These are phyloP conservation scores for Funneliformis geosporum DNA, from an alignment of 192 early-diverging fungal species.

Conservation along the genomic window DNA sequence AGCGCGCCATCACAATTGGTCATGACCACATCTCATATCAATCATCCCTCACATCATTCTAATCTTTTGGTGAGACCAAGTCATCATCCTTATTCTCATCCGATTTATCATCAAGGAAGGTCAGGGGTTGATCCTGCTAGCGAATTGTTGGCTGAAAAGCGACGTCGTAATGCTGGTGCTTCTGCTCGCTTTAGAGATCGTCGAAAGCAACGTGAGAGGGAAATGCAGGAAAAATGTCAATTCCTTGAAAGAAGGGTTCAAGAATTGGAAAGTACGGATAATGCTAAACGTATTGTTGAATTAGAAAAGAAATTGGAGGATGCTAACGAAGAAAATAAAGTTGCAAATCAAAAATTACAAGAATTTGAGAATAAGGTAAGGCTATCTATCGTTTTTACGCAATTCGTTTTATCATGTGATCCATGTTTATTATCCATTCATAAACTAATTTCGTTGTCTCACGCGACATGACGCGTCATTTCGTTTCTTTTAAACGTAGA, in stretches of 20 bases:
- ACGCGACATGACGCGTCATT: not conserved
- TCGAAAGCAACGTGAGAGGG: slow-evolving; percentile 63
- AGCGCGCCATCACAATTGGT: not conserved
- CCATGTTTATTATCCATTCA: not conserved
- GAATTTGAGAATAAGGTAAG: slow-evolving; percentile 33
- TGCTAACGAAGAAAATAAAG: slow-evolving; percentile 7
- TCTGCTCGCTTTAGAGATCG: slow-evolving; percentile 67
- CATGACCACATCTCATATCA: not conserved
- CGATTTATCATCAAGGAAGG: not conserved
- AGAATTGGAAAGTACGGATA: slow-evolving; percentile 40
- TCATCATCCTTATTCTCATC: slow-evolving; percentile 26
- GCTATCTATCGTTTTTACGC: not conserved
- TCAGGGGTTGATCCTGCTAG: slow-evolving; percentile 36
- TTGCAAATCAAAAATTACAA: not conserved
- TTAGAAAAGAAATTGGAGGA: slow-evolving; percentile 33
- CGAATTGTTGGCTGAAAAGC: slow-evolving; percentile 59
- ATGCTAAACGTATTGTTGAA: slow-evolving; percentile 23
- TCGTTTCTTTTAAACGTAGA: not conserved
- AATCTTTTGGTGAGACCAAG: slow-evolving; percentile 11
- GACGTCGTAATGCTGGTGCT: slow-evolving; percentile 64
- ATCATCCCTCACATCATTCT: not conserved
- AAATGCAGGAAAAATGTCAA: slow-evolving; percentile 55
- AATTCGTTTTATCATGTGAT: not conserved
- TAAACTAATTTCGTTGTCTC: not conserved
- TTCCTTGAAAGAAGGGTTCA: slow-evolving; percentile 45